These are phyloP conservation scores for Magnolia sinica DNA, from an alignment of 164 flowering plant genomes.

Conservation along the genomic window DNA sequence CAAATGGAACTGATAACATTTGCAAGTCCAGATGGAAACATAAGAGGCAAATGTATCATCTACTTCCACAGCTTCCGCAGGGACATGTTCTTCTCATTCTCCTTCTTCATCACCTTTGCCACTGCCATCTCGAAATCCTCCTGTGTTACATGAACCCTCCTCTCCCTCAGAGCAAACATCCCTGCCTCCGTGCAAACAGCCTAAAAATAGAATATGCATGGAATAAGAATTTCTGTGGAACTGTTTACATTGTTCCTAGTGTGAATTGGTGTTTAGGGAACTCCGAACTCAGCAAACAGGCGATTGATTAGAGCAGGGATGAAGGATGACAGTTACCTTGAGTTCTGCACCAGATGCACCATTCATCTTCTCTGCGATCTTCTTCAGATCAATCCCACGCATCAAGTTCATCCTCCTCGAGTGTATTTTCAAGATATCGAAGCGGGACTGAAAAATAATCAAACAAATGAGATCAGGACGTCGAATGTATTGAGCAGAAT, in stretches of 20 bases:
- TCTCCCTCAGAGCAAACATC: conserved; percentile 96
- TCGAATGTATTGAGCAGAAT: too few species aligned
- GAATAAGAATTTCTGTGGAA: too few species aligned
- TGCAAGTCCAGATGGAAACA: not conserved
- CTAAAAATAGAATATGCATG: conserved; percentile 28
- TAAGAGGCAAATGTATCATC: not conserved
- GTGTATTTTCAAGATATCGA: conserved; percentile 87
- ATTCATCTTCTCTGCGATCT: conserved; percentile 95
- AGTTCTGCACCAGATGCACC: conserved; percentile 99
- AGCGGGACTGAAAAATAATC: conserved; percentile 63
- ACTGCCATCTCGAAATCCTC: conserved; percentile 99
- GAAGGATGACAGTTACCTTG: conserved; percentile 46
- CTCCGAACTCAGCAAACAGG: not conserved
- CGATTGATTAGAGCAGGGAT: not conserved
- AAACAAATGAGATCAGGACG: not conserved
- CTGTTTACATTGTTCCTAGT: too few species aligned
- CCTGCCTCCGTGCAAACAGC: conserved; percentile 99
- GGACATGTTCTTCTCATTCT: conserved; percentile 95
- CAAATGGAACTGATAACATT: too few species aligned
- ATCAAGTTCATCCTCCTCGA: conserved; percentile 95
- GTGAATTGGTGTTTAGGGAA: not conserved
- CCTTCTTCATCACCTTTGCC: conserved; percentile 99
- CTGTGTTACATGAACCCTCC: conserved; percentile 95
- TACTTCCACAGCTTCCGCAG: conserved; percentile 92
- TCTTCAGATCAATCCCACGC: conserved; percentile 98